Conservation (phyloP, 108 stramenopile genomes). For the Fistulifera pelliculosa region DNA sequence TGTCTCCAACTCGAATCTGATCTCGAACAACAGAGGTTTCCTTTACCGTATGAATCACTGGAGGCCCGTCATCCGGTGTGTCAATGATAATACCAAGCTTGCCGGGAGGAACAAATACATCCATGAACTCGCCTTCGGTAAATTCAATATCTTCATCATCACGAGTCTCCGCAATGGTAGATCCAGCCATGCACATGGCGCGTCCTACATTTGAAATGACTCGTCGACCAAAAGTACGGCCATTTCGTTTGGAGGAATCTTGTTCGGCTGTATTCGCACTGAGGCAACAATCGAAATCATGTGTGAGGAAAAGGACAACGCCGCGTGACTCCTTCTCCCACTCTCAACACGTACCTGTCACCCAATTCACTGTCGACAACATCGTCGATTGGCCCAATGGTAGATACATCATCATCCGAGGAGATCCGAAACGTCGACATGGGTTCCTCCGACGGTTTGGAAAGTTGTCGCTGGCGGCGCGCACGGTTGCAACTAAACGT, state of each 20-base stretch:
- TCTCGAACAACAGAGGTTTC: constrained; percentile 70
- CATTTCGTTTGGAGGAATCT: constrained; percentile 47
- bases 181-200: constrained; percentile 1
- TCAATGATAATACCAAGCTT: constrained; percentile 89
- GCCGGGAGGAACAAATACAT: constrained; percentile 75
- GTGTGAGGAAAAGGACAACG: too few relatives aligned
- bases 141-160: constrained; percentile 18
- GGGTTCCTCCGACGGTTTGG: too few relatives aligned
- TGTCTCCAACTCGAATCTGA: constrained; percentile 77
- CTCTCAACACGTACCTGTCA: too few relatives aligned
- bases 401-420: too few relatives aligned
- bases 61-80: constrained; percentile 81
- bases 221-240: constrained; percentile 55
- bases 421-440: too few relatives aligned
- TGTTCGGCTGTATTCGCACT: constrained; percentile 72
- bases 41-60: constrained; percentile 81
- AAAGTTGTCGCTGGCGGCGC: too few relatives aligned
- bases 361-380: too few relatives aligned
- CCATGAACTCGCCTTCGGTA: constrained; percentile 48
- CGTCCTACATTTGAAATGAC: constrained; percentile 22
- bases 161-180: too few relatives aligned
- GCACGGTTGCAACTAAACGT: too few relatives aligned
- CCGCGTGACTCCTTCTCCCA: too few relatives aligned
- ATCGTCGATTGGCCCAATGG: too few relatives aligned
- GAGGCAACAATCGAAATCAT: constrained; percentile 75